Base-by-base conservation (phyloP, 441 rosid species). In the Macaranga tanarius region DNA sequence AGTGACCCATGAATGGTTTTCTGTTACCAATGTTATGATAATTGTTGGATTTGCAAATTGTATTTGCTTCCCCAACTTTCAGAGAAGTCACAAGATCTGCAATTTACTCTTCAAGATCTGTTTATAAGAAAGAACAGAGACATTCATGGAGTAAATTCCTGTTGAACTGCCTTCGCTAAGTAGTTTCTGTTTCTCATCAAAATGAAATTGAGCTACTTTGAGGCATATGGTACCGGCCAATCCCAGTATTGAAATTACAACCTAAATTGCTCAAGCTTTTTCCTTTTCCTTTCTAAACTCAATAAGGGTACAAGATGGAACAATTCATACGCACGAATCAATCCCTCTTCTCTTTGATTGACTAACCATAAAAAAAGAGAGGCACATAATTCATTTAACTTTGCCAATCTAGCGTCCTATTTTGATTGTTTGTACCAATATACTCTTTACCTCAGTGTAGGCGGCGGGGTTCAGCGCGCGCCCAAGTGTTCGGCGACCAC, bases 401-500 rank as follows among this genome's bases (percentile, higher is more conserved):
- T 28, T 40, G 61, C 74, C 42, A 66, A 11, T 59, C 62, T 23
- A 50, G 62, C 5, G 13, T 42, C 61, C 52, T 42, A 48, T 64
- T n/a, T 73, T 76, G 54, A 50, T 44, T 63, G 58, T 62, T 63
- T n/a, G 54, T 12, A 73, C 74, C 51, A 31, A 57, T 71, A 51
- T 55, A 22, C 11, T 62, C 61, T n/a, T 73, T 28, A 69, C 38
- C 71, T 47, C 54, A 70, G 62, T 26, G 7, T 75, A 74, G n/a
- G n/a, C n/a, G n/a, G n/a, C n/a, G n/a, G n/a, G n/a, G n/a, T n/a
- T n/a, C n/a, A n/a, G n/a, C n/a, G n/a, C n/a, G n/a, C n/a, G n/a
- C n/a, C n/a, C n/a, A n/a, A n/a, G n/a, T n/a, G n/a, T n/a, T n/a
- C n/a, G n/a, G n/a, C n/a, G n/a, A n/a, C n/a, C n/a, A n/a, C n/a